Base-by-base conservation (phyloP, 1,284 basidiomycete species). In the Leucoagaricus sp. region DNA sequence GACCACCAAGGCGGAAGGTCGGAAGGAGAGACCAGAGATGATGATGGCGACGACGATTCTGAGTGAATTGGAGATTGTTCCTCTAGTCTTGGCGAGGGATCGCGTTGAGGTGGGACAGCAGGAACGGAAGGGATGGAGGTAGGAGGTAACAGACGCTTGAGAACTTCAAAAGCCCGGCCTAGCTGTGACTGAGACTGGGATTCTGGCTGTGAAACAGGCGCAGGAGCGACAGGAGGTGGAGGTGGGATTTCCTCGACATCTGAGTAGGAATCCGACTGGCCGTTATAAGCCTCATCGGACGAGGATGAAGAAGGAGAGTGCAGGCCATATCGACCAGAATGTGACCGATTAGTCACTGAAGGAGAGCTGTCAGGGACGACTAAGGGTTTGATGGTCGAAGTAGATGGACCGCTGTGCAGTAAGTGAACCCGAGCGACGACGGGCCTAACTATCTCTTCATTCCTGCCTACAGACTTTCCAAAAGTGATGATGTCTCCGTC, bases 401-500 rank as follows among this genome's bases (percentile, higher is more conserved):
- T 36, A 1, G 50, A 26, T 46, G 52, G 51, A 21, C 45, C 44
- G 59, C 53, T 54, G 50, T 49, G 51, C 41, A 85, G 62, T 38
- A 89, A 69, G 67, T 86, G 78, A 47, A 88, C 75, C 17, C 79
- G 76, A 48, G 75, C 83, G 29, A 81, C 79, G 40, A 90, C 74
- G 5, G 87, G 87, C 2, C 74, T 73, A 29, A 89, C 87, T 28
- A 78, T 69, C 51, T 79, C 79, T 33, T 78, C 74, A 47, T 81
- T 80, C 57, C 78, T 79, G 26, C 83, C 85, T 1, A 91, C 89
- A 5, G 76, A 72, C 72, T 89, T 90, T 60, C 88, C 88, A 65
- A 91, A 88, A 1, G 86, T 90, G 59, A 91, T 64, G 36, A 79
- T 67, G 66, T 90, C 88, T 56, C 86, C 86, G 63, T 88, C 81